These are phyloP conservation scores for Neurospora sp. DNA, from an alignment of 495 filamentous ascomycete species.

Conservation along the genomic window DNA sequence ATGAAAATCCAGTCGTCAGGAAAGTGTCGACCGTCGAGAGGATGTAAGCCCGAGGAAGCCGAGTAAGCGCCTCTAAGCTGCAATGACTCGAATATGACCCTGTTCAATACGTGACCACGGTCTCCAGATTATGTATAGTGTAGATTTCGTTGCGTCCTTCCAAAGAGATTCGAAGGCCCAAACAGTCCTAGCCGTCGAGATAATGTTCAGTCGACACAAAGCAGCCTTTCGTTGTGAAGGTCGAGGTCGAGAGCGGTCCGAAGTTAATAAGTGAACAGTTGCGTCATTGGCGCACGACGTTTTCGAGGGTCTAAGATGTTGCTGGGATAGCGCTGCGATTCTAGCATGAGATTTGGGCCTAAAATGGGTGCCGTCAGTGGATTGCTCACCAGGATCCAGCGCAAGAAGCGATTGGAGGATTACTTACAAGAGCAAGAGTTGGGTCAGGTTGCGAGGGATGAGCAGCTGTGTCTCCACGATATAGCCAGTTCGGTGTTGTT, in stretches of 20 bases:
- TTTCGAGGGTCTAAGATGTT: background rate
- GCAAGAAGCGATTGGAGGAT: background rate
- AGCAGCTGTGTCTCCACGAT: background rate
- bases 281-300: background rate
- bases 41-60: background rate
- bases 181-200: background rate
- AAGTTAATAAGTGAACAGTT: background rate
- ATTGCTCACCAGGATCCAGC: background rate
- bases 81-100: background rate
- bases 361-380: background rate
- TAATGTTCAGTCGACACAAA: background rate
- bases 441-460: background rate
- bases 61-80: background rate
- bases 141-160: background rate
- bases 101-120: background rate
- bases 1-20: background rate
- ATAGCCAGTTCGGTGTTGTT: background rate
- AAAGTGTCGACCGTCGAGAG: background rate
- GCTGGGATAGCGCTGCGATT: background rate
- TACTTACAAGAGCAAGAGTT: background rate
- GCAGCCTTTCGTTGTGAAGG: background rate
- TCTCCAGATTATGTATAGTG: background rate
- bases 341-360: background rate
- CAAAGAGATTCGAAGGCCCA: background rate
- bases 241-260: background rate